Conservation (phyloP, 176 grass and related monocot species). For the Raddia distichophylla region DNA sequence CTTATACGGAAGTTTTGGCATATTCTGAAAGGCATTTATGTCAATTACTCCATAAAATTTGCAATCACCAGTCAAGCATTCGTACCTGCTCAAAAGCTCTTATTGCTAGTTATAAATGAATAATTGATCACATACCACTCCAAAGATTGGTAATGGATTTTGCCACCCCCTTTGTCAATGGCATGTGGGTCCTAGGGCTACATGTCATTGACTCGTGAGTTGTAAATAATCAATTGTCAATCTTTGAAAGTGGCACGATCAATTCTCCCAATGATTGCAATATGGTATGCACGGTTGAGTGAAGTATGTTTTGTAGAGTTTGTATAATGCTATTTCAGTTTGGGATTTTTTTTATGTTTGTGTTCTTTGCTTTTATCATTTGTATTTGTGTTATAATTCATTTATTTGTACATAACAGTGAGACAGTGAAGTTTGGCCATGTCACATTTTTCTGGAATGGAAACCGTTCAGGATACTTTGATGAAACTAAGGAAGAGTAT, state of each 20-base stretch:
- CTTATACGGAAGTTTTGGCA: not conserved
- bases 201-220: no score
- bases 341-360: not conserved
- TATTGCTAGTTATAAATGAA: not conserved
- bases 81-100: not conserved
- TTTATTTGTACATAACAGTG: constrained; percentile 55
- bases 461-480: constrained; percentile 98
- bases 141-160: no score
- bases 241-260: no score
- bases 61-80: not conserved
- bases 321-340: not conserved
- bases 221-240: no score
- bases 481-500: constrained; percentile 83
- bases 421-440: constrained; percentile 97
- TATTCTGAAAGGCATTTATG: not conserved
- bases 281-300: not conserved
- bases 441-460: constrained; percentile 99
- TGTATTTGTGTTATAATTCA: not conserved
- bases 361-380: not conserved
- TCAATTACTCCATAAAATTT: not conserved
- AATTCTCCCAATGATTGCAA: not conserved
- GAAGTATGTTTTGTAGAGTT: not conserved
- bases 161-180: no score
- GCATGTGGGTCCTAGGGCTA: no score
- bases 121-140: no score